Evolutionary conservation across 768 basidiomycete genomes (phyloP), one percentile per base, ranked within the genome.

Genomic region (Boletus rufocinnamomeus): DNA sequence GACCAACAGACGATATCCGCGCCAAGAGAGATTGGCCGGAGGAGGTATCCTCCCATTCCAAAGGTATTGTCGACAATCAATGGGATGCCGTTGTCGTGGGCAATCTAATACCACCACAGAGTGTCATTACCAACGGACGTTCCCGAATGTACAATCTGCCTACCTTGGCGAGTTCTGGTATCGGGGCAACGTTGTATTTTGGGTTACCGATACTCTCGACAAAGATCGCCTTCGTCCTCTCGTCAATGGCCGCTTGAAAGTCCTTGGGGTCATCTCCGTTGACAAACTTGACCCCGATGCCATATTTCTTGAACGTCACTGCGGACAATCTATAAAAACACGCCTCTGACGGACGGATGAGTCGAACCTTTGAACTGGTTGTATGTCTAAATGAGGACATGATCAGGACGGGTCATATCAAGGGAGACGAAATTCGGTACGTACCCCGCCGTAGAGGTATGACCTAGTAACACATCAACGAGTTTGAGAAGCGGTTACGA

Each of bases 11-110:
- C 75, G 44, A 85, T 83, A 59, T 86, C 81, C 5, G 84, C 83
- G 21, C 85, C 85, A 50, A 79, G 77, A 34, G 82, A 77, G 45
- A 86, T 82, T 11, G 84, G 84, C 0, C 75, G 75, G 41, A 82
- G 54, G 48, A 85, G 69, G 60, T 85, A 86, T 11, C 84, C 84
- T 52, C 83, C 83, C 71, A 81, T 81, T 28, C 82, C 85, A 59
- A 86, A 83, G 0, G 84, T 87, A 67, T 85, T 86, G 61, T 86
- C 84, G 0, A 87, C 86, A 25, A 89, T 80, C 46, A 88, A 71
- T 0, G 87, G 87, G 13, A 88, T 81, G 0, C 78, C 75, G 47
- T 85, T 68, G 8, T 79, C 76, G 61, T 88, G 87, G 0, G 88
- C 88, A 23, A 88, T 72, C 80, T 84, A 52, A 21, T n/a, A 4